These are phyloP conservation scores for Beauveria medogensis DNA, from an alignment of 2,329 filamentous ascomycete species.

Conservation along the genomic window DNA sequence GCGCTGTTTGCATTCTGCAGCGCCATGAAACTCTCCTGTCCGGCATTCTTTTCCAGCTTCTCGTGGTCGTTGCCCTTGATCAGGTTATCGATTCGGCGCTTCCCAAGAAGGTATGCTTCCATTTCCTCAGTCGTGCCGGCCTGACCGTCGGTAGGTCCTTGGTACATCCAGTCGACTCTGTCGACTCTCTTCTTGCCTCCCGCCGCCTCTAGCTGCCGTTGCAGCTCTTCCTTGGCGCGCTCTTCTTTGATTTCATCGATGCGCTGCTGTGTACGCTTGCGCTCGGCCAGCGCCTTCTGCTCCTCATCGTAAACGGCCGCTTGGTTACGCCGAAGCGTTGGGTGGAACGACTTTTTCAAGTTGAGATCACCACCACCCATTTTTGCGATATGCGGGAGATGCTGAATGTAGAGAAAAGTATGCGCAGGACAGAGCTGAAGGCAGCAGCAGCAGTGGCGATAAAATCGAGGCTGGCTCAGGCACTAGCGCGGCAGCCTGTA, in stretches of 20 bases:
- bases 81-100: slow-evolving; percentile 77
- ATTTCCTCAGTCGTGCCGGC: slow-evolving; percentile 77
- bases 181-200: slow-evolving; percentile 74
- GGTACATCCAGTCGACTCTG: slow-evolving; percentile 97
- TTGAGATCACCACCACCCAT: slow-evolving; percentile 96
- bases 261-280: slow-evolving; percentile 86
- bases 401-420: slow-evolving; percentile 12
- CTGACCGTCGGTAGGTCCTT: slow-evolving; percentile 71
- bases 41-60: slow-evolving; percentile 68
- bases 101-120: slow-evolving; percentile 88
- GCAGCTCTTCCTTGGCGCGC: slow-evolving; percentile 82
- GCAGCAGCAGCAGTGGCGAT: background rate
- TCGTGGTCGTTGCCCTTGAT: slow-evolving; percentile 75
- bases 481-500: background rate
- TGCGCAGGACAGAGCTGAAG: background rate
- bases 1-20: slow-evolving; percentile 62
- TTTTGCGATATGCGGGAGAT: slow-evolving; percentile 28
- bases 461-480: slow-evolving; percentile 3
- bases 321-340: slow-evolving; percentile 83
- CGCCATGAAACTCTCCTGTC: slow-evolving; percentile 51
- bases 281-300: slow-evolving; percentile 84
- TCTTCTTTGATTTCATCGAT: slow-evolving; percentile 93
- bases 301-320: slow-evolving; percentile 85
- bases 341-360: slow-evolving; percentile 92
- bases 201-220: slow-evolving; percentile 79